A percentile compares a stretch with the other conserved stretches of the same genome.
These are phyloP conservation scores for Camelina neglecta DNA, from an alignment of 345 rosid genomes.

Conservation along the genomic window DNA sequence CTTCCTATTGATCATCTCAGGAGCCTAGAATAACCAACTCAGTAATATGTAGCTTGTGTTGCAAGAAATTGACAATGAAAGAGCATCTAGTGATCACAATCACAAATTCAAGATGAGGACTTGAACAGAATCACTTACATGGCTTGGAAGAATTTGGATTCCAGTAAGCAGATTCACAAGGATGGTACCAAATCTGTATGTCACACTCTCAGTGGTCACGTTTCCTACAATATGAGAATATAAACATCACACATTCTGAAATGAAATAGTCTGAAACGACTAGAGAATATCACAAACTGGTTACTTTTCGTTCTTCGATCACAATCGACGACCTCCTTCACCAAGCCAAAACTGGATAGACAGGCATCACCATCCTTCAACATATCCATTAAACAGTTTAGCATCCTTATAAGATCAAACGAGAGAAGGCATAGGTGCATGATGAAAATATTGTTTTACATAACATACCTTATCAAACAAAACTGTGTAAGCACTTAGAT, in stretches of 20 bases:
- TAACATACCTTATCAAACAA: conserved; percentile 73
- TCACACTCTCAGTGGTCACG: conserved; percentile 72
- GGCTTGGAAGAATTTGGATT: conserved; percentile 74
- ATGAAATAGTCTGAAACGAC: too few species aligned
- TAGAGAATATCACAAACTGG: background rate
- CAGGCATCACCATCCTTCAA: conserved; percentile 82
- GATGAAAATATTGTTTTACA: background rate
- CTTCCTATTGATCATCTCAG: conserved; percentile 77
- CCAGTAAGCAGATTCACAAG: conserved; percentile 75
- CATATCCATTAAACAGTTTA: background rate
- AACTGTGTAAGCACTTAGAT: conserved; percentile 81
- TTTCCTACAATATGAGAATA: conserved; percentile 52
- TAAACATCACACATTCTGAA: conserved; percentile 9
- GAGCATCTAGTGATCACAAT: background rate
- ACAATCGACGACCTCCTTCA: conserved; percentile 55
- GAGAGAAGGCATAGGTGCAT: background rate
- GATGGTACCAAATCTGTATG: conserved; percentile 71
- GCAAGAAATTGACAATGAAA: conserved; percentile 17
- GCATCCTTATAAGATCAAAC: background rate
- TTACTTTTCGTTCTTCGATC: conserved; percentile 42
- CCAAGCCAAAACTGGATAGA: conserved; percentile 88
- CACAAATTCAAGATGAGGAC: background rate
- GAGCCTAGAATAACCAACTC: conserved; percentile 56
- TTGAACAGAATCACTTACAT: conserved; percentile 54
- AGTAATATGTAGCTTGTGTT: background rate